Conservation (phyloP, 257 asterid genomes). For the Plectranthus barbatus region DNA sequence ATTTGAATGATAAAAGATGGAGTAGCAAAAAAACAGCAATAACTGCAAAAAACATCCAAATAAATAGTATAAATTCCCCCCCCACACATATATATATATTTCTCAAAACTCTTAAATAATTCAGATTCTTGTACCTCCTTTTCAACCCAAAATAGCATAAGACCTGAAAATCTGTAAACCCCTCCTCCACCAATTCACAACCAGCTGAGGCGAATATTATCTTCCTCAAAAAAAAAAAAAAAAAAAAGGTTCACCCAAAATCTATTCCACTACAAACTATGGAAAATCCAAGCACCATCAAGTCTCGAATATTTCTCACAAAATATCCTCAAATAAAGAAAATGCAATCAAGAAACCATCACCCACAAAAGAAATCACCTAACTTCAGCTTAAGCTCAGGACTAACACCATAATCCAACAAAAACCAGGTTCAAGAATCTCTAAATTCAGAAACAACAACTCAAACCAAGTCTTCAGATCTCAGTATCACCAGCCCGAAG, state of each 20-base stretch:
- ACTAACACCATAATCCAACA: background rate
- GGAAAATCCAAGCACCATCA: conserved; percentile 34
- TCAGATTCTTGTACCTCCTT: conserved; percentile 20
- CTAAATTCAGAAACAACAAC: background rate
- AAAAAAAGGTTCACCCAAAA: conserved; percentile 26
- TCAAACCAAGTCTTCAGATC: conserved; percentile 29
- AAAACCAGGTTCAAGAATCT: background rate
- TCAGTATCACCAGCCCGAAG: conserved; percentile 10
- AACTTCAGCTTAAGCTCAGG: background rate
- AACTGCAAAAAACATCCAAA: conserved; percentile 18
- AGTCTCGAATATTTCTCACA: conserved; percentile 20
- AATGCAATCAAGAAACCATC: conserved; percentile 14
- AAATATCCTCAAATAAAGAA: background rate
- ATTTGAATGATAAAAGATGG: conserved; percentile 11
- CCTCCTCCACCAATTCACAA: background rate
- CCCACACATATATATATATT: conserved; percentile 3
- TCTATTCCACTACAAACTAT: conserved; percentile 29
- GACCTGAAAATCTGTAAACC: no score
- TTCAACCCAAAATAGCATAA: conserved; percentile 23
- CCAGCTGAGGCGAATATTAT: background rate
- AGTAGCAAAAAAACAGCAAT: conserved; percentile 19
- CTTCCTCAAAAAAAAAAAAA: conserved; percentile 1
- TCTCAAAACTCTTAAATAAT: background rate
- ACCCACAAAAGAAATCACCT: background rate
- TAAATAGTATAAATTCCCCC: conserved; percentile 1